Evolutionary conservation across 2,329 filamentous ascomycete genomes (phyloP), one percentile per base, ranked within the genome.

Genomic region (Epicoccum sorghinum): DNA sequence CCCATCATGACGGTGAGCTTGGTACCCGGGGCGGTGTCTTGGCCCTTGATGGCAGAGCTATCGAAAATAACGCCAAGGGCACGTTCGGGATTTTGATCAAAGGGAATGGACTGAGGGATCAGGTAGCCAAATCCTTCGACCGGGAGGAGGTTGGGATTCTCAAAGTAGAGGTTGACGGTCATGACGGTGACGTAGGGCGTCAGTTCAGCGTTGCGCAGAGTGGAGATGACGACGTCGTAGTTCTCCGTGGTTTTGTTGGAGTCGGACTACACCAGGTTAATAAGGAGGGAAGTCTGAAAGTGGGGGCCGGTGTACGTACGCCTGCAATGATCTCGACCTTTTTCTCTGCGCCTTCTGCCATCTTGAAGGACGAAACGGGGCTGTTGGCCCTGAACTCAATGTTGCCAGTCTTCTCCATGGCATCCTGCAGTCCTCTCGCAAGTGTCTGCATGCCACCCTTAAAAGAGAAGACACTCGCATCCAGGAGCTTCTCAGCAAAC

Each of bases 1-100:
- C 95, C 95, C 52, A 99, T 80, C 86, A 99, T 96, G 64, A 98
- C 90, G 13, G 93, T 96, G 47, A 98, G 76, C 73, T 96, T 96
- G 12, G 91, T 96, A 23, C 90, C 91, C 0, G 73, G 69, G 1
- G 74, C 80, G 4, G 76, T 79, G 69, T 89, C 84, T 63, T 84
- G 80, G 14, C 82, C 83, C 43, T 75, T 68, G n/a, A 80, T 77
- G 14, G 83, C 83, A 59, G 91, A 86, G 2, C 87, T 90, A 75
- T 96, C 92, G 74, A 98, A 98, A 56, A 98, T 89, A 47, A 98
- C 93, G 58, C 95, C 95, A 5, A 99, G 86, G 0, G 89, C 90
- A 57, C 86, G 84, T 72, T 96, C 90, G 1, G 90, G 89, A 70
- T 96, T 96, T 61, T 91, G 82, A 33, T 86, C 84, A 42, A 82